A percentile compares a stretch with the other conserved stretches of the same genome.
phyloP scores from a whole-genome alignment of 192 early-diverging fungal genomes.

The Endogone sp. region DNA sequence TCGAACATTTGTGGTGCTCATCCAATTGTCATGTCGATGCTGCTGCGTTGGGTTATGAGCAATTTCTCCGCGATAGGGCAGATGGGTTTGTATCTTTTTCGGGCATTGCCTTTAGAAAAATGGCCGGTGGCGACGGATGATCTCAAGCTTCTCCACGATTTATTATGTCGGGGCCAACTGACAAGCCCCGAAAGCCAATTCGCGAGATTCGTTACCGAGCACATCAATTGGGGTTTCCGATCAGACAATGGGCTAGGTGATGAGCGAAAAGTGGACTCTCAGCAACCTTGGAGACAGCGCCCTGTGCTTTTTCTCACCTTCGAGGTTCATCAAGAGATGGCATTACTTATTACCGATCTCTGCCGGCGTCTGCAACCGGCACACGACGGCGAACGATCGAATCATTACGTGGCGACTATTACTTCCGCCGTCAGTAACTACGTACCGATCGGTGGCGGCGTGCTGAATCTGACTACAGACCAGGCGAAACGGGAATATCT shows the following conservation, averaged over 20 bases:
- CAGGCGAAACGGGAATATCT: constrained; percentile 25
- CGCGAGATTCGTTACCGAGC: constrained; percentile 20
- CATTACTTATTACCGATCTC: constrained; percentile 23
- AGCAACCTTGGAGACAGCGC: constrained; percentile 18
- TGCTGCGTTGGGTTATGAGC: constrained; percentile 31
- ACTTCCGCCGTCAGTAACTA: constrained; percentile 4
- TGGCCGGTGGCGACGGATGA: constrained; percentile 35
- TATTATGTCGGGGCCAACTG: constrained; percentile 13
- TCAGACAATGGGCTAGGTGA: background rate
- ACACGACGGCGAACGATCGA: constrained; percentile 1
- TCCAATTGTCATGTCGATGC: constrained; percentile 26
- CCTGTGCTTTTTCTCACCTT: constrained; percentile 13
- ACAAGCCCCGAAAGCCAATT: constrained; percentile 12
- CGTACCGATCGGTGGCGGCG: background rate
- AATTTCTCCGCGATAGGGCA: constrained; percentile 34
- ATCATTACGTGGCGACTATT: background rate
- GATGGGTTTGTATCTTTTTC: constrained; percentile 44
- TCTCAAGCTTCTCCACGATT: constrained; percentile 20
- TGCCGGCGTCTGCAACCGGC: constrained; percentile 25
- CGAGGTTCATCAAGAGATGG: constrained; percentile 24
- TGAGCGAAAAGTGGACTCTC: background rate
- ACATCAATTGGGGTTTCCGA: constrained; percentile 20
- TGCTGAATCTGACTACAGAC: constrained; percentile 1
- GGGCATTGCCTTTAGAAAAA: constrained; percentile 30
- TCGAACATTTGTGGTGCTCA: constrained; percentile 30